Conservation (phyloP, 805 yeast genomes). For the Metschnikowia cubensis region DNA sequence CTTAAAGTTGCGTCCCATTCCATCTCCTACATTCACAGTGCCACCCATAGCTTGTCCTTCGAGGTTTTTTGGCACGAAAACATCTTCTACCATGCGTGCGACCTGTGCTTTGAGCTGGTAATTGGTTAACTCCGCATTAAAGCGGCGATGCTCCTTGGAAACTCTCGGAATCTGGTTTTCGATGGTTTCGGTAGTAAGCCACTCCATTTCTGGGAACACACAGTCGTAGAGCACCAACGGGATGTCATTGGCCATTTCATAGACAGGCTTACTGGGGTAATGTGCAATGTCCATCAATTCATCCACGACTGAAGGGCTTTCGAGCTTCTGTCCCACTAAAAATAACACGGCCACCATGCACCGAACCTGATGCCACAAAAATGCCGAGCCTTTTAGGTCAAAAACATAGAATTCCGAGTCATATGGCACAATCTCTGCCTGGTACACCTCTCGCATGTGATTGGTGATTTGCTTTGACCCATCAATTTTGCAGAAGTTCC, state of each 20-base stretch:
- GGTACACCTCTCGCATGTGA: conserved; percentile 59
- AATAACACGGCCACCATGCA: conserved; percentile 88
- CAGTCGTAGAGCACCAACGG: conserved; percentile 89
- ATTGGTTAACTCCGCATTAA: conserved; percentile 53
- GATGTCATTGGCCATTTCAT: conserved; percentile 84
- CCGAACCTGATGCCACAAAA: conserved; percentile 96
- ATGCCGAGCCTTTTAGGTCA: conserved; percentile 83
- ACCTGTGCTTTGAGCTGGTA: conserved; percentile 54
- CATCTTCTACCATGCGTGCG: conserved; percentile 44
- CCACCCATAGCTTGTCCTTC: conserved; percentile 18
- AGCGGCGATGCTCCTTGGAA: conserved; percentile 38
- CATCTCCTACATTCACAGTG: conserved; percentile 69
- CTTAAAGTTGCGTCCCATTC: conserved; percentile 57
- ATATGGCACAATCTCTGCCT: conserved; percentile 44
- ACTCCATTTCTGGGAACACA: conserved; percentile 64
- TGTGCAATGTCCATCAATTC: conserved; percentile 55
- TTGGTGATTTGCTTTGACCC: conserved; percentile 89
- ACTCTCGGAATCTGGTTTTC: conserved; percentile 26
- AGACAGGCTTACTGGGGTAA: conserved; percentile 68
- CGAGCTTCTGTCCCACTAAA: conserved; percentile 74
- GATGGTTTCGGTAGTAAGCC: conserved; percentile 43
- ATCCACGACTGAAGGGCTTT: conserved; percentile 52
- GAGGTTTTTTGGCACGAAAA: conserved; percentile 10
- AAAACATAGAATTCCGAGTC: conserved; percentile 55
- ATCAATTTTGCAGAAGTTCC: conserved; percentile 92